These are phyloP conservation scores for Lasiodiplodia hormozganensis DNA, from an alignment of 2,329 filamentous ascomycete genomes.

Conservation along the genomic window DNA sequence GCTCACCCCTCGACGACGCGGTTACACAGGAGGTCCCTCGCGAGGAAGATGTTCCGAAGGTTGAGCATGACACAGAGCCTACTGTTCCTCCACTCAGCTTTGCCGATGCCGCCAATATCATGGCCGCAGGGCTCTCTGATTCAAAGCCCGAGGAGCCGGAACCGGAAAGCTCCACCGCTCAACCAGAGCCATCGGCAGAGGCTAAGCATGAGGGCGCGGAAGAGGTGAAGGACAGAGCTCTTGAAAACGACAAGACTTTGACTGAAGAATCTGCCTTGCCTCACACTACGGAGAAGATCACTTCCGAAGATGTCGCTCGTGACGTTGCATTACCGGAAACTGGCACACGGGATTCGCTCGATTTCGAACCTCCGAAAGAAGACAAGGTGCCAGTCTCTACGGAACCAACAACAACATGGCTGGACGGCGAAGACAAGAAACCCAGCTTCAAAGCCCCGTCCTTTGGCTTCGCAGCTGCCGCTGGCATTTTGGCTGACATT, in stretches of 20 bases:
- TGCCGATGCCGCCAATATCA: not conserved
- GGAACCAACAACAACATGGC: no score
- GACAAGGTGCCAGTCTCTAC: not conserved
- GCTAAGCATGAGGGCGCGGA: not conserved
- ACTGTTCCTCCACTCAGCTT: not conserved
- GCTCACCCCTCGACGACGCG: not conserved
- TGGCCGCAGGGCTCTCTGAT: not conserved
- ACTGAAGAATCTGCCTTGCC: not conserved
- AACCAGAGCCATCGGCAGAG: not conserved
- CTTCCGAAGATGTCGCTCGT: not conserved
- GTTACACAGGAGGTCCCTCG: not conserved
- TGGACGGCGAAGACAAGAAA: not conserved
- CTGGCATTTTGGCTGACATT: not conserved
- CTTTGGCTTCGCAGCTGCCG: constrained; percentile 15
- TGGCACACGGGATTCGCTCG: not conserved
- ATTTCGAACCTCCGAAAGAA: not conserved
- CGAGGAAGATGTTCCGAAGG: not conserved
- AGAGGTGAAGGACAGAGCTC: not conserved
- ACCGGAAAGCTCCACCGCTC: not conserved
- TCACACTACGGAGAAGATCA: not conserved
- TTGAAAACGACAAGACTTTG: not conserved
- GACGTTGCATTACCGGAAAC: not conserved
- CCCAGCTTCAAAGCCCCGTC: not conserved
- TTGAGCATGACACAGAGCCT: not conserved
- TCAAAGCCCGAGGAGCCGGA: not conserved